phyloP scores from a whole-genome alignment of 805 yeast species.

The Cyberlindnera euphorbiiphila region DNA sequence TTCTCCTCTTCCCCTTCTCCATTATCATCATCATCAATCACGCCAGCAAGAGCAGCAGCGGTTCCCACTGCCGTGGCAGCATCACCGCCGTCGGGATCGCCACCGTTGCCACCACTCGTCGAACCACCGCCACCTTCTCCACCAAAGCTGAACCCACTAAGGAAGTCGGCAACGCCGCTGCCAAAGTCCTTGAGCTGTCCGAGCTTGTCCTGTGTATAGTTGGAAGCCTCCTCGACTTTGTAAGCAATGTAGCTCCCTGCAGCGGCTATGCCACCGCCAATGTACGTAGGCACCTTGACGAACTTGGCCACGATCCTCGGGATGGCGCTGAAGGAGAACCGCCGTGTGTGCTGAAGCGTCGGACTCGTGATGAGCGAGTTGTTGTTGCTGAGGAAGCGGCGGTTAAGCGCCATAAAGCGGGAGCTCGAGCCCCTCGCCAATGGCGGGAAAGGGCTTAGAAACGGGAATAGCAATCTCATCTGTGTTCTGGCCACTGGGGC shows the following conservation, averaged over 20 bases:
- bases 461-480: too few species aligned
- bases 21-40: slow-evolving; percentile 34
- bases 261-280: slow-evolving; percentile 91
- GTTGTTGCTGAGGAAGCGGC: slow-evolving; percentile 10
- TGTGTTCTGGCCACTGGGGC: too few species aligned
- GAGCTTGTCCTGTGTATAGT: slow-evolving; percentile 64
- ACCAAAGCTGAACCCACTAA: slow-evolving; percentile 26
- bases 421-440: too few species aligned
- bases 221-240: slow-evolving; percentile 83
- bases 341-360: too few species aligned
- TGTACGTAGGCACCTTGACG: slow-evolving; percentile 66
- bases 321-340: slow-evolving; percentile 30
- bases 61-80: slow-evolving; percentile 54
- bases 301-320: slow-evolving; percentile 55
- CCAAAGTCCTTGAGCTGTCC: slow-evolving; percentile 60
- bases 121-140: slow-evolving; percentile 18
- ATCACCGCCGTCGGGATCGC: slow-evolving; percentile 31
- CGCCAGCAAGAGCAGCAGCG: slow-evolving; percentile 46
- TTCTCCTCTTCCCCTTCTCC: slow-evolving; percentile 41
- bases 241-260: slow-evolving; percentile 91
- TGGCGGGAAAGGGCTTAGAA: not conserved
- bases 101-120: slow-evolving; percentile 19
- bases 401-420: too few species aligned
- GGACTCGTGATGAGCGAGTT: too few species aligned
- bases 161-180: slow-evolving; percentile 44